Conservation (phyloP, 805 yeast species). For the Debaryomyces prosopidis region DNA sequence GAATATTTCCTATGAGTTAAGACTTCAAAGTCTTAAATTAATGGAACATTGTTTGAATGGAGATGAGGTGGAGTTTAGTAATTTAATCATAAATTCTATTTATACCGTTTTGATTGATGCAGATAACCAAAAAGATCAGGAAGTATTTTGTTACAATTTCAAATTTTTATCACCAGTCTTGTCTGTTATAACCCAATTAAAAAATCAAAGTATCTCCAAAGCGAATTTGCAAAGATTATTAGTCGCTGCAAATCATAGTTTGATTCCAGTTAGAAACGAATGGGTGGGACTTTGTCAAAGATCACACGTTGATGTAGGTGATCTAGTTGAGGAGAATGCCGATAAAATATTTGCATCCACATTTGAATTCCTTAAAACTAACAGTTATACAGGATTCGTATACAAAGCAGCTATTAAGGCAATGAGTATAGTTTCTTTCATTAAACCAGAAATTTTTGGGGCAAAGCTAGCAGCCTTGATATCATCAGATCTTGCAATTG, state of each 20-base stretch:
- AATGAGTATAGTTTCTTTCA: slow-evolving; percentile 52
- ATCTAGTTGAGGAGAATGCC: slow-evolving; percentile 38
- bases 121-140: slow-evolving; percentile 12
- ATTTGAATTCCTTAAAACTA: slow-evolving; percentile 3
- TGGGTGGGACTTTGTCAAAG: slow-evolving; percentile 80
- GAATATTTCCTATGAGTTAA: slow-evolving; percentile 30
- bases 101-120: slow-evolving; percentile 20
- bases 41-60: not conserved
- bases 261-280: slow-evolving; percentile 43
- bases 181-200: slow-evolving; percentile 23
- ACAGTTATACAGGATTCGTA: not conserved
- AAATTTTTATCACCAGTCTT: slow-evolving; percentile 24
- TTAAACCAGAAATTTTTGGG: slow-evolving; percentile 56
- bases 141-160: slow-evolving; percentile 15
- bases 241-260: slow-evolving; percentile 28
- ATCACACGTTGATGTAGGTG: slow-evolving; percentile 62
- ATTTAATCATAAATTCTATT: slow-evolving; percentile 45
- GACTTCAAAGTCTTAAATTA: slow-evolving; percentile 17
- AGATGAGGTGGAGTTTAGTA: slow-evolving; percentile 22
- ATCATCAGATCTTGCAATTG: slow-evolving; percentile 39
- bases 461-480: slow-evolving; percentile 51
- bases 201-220: slow-evolving; percentile 13
- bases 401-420: slow-evolving; percentile 54
- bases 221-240: slow-evolving; percentile 23
- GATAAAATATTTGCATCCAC: slow-evolving; percentile 19